These are phyloP conservation scores for Solanum dulcamara DNA, from an alignment of 257 asterid genomes.

Conservation along the genomic window DNA sequence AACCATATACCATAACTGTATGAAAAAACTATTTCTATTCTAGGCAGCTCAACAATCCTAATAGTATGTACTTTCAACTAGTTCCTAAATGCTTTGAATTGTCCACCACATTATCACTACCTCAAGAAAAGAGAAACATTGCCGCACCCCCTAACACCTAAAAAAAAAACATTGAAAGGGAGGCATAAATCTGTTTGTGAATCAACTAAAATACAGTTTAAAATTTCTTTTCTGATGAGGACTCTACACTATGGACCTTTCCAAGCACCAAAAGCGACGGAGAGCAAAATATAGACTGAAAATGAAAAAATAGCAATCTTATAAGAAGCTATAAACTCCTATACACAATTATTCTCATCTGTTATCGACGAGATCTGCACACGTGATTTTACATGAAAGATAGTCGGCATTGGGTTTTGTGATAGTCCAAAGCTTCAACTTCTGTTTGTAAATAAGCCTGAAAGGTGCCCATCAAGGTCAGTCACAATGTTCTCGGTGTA, in stretches of 20 bases:
- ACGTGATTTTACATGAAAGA: neutral
- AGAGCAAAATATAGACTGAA: neutral
- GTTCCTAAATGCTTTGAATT: neutral
- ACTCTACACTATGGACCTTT: neutral
- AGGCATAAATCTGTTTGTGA: neutral
- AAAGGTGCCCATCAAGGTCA: slow-evolving; percentile 7
- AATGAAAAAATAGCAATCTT: neutral
- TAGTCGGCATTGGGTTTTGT: neutral
- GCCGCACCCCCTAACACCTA: neutral
- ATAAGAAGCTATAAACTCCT: slow-evolving; percentile 1
- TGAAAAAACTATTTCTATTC: neutral
- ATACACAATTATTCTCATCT: slow-evolving; percentile 17
- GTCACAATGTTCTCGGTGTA: neutral
- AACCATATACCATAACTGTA: neutral
- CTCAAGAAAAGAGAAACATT: neutral
- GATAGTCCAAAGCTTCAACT: slow-evolving; percentile 14
- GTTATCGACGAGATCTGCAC: neutral
- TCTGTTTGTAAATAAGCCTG: slow-evolving; percentile 26
- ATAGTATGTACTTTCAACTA: neutral
- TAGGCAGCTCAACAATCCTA: neutral
- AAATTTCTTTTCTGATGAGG: neutral
- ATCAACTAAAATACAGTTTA: neutral
- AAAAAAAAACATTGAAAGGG: neutral
- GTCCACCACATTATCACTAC: neutral
- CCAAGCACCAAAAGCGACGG: neutral